Evolutionary conservation across 1,284 basidiomycete genomes (phyloP), one percentile per base, ranked within the genome.

Genomic region (Cronartium quercuum): DNA sequence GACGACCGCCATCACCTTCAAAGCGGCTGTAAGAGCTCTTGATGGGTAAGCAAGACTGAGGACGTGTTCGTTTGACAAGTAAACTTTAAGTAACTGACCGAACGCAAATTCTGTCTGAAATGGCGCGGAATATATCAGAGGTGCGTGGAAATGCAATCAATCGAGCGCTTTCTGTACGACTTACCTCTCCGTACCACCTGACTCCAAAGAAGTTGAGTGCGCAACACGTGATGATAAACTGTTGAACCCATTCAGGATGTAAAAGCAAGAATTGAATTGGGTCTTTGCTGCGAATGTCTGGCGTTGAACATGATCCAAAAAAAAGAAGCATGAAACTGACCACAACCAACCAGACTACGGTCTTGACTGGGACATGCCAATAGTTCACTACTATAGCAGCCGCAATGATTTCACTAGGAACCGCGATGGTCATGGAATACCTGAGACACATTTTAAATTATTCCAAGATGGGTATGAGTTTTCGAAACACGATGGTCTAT

Each of bases 101-200:
- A 66, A 75, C 41, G 60, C 73, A 37, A 75, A 75, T 69, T 76
- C 74, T 10, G 9, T 76, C 79, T 41, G 58, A 24, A 18, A 58
- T 42, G 77, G 44, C 34, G 63, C 66, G 44, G 77, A 78, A 57
- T 7, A 42, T 15, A 24, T 47, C 63, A n/a, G 64, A 38, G 24
- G 3, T 18, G 21, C 18, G 21, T 29, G 10, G n/a, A 35, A 18
- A 47, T 69, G 10, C 10, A 24, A 18, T 35, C 21, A 47, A 44
- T 42, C 42, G 9, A 35, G n/a, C 34, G 66, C 4, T 55, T 37
- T 29, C 7, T 37, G 35, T 35, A 29, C 55, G 58, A 70, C 77
- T 67, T 42, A 38, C 47, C 81, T 90, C 88, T 79, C 89, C 89
- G 77, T 89, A 89, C 80, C 85, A 87, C 69, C 81, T 78, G 68